These are phyloP conservation scores for Phytophthora tubulina DNA, from an alignment of 352 stramenopile species.

Conservation along the genomic window DNA sequence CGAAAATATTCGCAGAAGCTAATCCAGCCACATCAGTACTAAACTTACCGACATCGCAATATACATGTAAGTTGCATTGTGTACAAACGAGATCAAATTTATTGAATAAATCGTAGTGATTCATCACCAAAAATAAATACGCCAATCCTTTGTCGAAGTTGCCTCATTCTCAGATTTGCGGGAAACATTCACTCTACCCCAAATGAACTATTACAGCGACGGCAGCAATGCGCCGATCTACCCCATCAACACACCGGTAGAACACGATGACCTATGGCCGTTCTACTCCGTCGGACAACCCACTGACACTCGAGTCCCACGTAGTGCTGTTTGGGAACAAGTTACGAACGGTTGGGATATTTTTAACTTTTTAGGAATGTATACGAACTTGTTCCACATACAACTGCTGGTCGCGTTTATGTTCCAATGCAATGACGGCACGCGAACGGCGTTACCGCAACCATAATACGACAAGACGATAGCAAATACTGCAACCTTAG, in stretches of 20 bases:
- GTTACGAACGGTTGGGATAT: too few species aligned
- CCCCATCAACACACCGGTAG: not conserved
- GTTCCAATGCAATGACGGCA: too few species aligned
- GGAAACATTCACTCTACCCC: not conserved
- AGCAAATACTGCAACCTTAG: conserved; percentile 1
- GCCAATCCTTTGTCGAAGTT: not conserved
- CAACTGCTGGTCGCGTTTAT: too few species aligned
- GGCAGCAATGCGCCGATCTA: not conserved
- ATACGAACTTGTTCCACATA: too few species aligned
- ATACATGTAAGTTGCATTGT: too few species aligned
- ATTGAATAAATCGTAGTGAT: not conserved
- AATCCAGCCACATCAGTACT: too few species aligned
- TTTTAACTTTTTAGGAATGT: too few species aligned
- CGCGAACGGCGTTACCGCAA: not conserved
- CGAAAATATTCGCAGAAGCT: too few species aligned
- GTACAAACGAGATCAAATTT: too few species aligned
- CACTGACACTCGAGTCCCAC: not conserved
- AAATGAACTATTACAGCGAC: not conserved
- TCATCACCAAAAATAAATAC: not conserved
- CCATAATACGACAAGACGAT: not conserved
- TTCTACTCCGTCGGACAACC: not conserved
- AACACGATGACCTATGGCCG: not conserved
- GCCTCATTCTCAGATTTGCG: conserved; percentile 11
- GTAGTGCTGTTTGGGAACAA: too few species aligned
- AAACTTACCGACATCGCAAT: too few species aligned